Conservation (phyloP, 106 monocot species). For the Hemerocallis citrina region DNA sequence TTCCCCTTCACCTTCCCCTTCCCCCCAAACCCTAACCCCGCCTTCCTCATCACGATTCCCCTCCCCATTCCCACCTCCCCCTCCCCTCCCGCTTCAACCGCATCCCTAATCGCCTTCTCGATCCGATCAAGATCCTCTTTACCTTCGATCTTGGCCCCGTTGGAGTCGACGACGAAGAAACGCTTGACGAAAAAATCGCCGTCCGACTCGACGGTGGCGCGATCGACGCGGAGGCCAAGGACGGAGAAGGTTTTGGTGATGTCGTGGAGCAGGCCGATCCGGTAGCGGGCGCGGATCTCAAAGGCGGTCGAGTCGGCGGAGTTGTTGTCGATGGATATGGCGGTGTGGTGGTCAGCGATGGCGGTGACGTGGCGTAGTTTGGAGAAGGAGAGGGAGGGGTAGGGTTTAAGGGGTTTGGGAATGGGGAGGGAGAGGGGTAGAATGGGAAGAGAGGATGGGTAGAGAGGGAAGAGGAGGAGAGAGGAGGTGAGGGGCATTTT, state of each 20-base stretch:
- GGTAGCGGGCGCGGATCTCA: constrained; percentile 25
- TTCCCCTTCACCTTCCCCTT: constrained; percentile 10
- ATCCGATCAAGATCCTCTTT: constrained; percentile 15
- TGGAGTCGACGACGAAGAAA: constrained; percentile 28
- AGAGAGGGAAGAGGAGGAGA: constrained; percentile 1
- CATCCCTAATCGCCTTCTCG: constrained; percentile 8
- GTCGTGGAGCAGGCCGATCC: constrained; percentile 22
- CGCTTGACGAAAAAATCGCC: constrained; percentile 18
- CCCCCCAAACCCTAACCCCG: constrained; percentile 2
- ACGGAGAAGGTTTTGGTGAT: constrained; percentile 19
- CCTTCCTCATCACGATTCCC: constrained; percentile 14
- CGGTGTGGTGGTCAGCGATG: neutral
- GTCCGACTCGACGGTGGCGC: constrained; percentile 23
- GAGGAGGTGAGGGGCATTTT: constrained; percentile 16
- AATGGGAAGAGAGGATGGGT: neutral
- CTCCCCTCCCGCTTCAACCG: constrained; percentile 3
- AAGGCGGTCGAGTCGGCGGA: constrained; percentile 20
- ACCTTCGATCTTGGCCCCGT: constrained; percentile 21
- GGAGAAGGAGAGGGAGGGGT: neutral
- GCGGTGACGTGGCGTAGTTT: neutral
- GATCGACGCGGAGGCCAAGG: constrained; percentile 27
- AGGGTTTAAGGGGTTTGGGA: neutral
- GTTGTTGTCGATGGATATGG: constrained; percentile 14
- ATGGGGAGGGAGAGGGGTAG: neutral
- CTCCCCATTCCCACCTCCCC: neutral